A percentile compares a stretch with the other conserved stretches of the same genome.
Conservation (phyloP, 345 rosid genomes). For the Pugionium cornutum region DNA sequence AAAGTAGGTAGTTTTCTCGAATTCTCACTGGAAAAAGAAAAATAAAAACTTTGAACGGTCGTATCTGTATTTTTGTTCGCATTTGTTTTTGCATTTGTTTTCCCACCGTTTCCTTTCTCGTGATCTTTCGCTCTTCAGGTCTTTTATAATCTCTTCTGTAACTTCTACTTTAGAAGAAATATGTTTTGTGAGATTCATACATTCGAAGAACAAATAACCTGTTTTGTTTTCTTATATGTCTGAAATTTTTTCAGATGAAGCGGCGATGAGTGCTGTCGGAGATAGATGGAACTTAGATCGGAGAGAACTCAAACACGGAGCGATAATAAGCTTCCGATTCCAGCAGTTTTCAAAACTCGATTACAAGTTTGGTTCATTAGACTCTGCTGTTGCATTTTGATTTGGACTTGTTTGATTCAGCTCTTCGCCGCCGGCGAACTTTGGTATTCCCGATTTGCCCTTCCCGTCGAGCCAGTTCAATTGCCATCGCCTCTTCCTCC, state of each 20-base stretch:
- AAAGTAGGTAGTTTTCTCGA: constrained; percentile 21
- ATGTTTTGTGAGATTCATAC: too few relatives aligned
- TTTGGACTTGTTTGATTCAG: constrained; percentile 94
- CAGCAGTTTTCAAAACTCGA: constrained; percentile 56
- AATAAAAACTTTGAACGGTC: neutral
- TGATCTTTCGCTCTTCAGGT: neutral
- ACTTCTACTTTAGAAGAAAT: too few relatives aligned
- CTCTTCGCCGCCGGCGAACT: constrained; percentile 67
- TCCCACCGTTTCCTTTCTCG: constrained; percentile 7
- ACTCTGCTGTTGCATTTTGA: constrained; percentile 69
- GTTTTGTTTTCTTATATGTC: neutral
- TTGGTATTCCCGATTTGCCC: constrained; percentile 56
- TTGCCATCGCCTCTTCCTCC: constrained; percentile 50
- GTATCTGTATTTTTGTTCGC: neutral
- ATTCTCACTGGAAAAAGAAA: constrained; percentile 16
- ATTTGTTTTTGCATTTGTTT: constrained; percentile 1
- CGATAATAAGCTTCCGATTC: constrained; percentile 46
- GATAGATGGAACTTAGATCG: constrained; percentile 80
- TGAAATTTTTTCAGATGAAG: constrained; percentile 45
- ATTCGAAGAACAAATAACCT: neutral
- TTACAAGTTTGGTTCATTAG: constrained; percentile 75
- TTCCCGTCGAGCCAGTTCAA: constrained; percentile 38
- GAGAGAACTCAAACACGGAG: constrained; percentile 55
- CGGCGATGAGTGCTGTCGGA: constrained; percentile 58
- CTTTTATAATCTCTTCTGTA: constrained; percentile 9